These are phyloP conservation scores for Jamesozyma spencerorum DNA, from an alignment of 805 yeast genomes.

Conservation along the genomic window DNA sequence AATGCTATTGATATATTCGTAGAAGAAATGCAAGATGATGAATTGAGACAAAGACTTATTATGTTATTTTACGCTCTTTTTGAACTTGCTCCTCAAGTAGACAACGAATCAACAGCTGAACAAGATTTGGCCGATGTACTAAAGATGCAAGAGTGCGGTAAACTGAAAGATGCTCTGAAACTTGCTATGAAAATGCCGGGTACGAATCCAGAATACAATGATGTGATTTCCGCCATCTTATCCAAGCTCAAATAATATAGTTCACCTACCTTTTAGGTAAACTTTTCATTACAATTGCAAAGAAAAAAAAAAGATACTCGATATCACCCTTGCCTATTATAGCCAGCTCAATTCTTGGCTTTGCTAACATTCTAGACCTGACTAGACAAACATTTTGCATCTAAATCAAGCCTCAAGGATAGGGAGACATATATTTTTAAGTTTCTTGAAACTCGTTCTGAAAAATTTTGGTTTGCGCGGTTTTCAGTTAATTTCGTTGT, in stretches of 20 bases:
- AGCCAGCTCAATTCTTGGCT: too few relatives aligned
- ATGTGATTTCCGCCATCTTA: constrained; percentile 10
- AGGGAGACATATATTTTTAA: too few relatives aligned
- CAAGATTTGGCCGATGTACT: constrained; percentile 1
- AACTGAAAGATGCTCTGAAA: constrained; percentile 11
- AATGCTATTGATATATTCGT: constrained; percentile 20
- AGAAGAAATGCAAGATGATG: constrained; percentile 24
- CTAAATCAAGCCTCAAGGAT: too few relatives aligned
- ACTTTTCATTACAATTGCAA: too few relatives aligned
- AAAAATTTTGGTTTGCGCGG: too few relatives aligned
- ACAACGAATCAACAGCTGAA: not conserved
- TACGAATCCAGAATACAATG: constrained; percentile 13
- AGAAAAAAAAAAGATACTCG: too few relatives aligned
- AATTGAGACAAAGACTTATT: constrained; percentile 28
- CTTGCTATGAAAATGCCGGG: constrained; percentile 11
- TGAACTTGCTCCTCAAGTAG: constrained; percentile 15
- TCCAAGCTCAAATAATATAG: constrained; percentile 1
- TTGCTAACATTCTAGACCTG: too few relatives aligned
- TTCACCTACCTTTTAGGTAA: too few relatives aligned
- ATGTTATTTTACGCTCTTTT: constrained; percentile 26
- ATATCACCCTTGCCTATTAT: too few relatives aligned
- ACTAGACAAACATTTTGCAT: too few relatives aligned
- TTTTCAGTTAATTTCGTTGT: too few relatives aligned
- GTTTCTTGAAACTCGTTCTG: too few relatives aligned
- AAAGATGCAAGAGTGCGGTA: constrained; percentile 1